Base-by-base conservation (phyloP, 768 basidiomycete species). In the Mycena rebaudengoi region DNA sequence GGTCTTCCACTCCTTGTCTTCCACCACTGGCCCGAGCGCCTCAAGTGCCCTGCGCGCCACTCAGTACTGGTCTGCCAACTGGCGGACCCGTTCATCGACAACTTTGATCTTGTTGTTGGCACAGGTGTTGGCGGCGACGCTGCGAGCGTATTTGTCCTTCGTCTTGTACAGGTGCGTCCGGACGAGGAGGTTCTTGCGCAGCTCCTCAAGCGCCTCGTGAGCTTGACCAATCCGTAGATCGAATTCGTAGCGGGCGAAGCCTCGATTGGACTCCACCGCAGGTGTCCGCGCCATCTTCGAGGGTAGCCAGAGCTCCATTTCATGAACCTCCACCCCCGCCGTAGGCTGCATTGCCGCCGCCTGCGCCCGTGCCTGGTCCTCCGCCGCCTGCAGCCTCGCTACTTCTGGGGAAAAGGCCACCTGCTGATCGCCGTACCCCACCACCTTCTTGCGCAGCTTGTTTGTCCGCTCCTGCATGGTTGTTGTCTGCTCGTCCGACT, bases 81-180 rank as follows among this genome's bases (percentile, higher is more conserved):
- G 44, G 14, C 68, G 48, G 18, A 71, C 70, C 35, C 64, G 60
- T 3, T 62, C 64, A 21, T 71, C 56, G 7, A 73, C 32, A 14
- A 37, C 40, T 16, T 21, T 26, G 13, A 74, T 69, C 6, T 65
- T 21, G 16, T 58, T 68, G 3, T 64, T 41, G 1, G 74, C 69
- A 13, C 66, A 59, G 0, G 73, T 76, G 43, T 73, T 73, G 0
- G 69, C 69, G 1, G 56, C 57, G 37, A 73, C 72, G 7, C 73
- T 69, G 0, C 55, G 56, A 7, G 68, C 52, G 43, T 60, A 54
- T 0, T 57, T 54, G 45, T 71, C 64, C 45, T 75, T 75, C 43
- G 65, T 62, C 10, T 60, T 50, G 49, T 58, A 69, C 10, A 70
- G 32, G 14, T 67, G 49, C 2, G 69, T 62, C 4, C 71, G 64